Conservation (phyloP, 495 filamentous ascomycete genomes). For the Entonaema liquescens region DNA sequence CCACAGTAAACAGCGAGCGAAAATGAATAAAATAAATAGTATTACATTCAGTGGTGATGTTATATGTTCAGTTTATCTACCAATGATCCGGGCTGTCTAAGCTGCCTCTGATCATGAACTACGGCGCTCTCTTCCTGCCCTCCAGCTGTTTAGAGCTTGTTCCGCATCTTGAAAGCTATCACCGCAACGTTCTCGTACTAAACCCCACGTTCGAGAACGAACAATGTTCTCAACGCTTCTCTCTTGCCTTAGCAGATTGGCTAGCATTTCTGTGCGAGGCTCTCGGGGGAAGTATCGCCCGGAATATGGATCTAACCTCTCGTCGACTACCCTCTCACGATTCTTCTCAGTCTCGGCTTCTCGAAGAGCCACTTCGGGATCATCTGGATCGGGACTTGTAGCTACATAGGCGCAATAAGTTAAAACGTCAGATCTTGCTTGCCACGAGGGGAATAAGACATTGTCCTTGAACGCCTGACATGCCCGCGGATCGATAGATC, state of each 20-base stretch:
- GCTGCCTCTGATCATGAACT: conserved; percentile 4
- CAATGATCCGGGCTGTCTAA: neutral
- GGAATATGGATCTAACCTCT: conserved; percentile 92
- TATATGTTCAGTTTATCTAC: neutral
- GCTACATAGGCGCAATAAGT: conserved; percentile 92
- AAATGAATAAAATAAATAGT: too few species aligned
- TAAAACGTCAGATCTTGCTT: conserved; percentile 82
- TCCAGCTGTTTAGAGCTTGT: conserved; percentile 64
- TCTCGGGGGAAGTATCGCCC: conserved; percentile 85
- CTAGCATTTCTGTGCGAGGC: conserved; percentile 82
- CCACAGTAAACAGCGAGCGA: too few species aligned
- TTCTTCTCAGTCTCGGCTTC: conserved; percentile 74
- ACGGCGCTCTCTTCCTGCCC: conserved; percentile 33
- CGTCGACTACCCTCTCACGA: conserved; percentile 81
- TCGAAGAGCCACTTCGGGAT: conserved; percentile 78
- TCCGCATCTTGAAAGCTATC: conserved; percentile 66
- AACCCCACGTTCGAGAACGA: conserved; percentile 79
- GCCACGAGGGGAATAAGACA: conserved; percentile 90
- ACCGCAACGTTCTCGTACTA: conserved; percentile 83
- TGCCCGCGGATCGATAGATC: conserved; percentile 63
- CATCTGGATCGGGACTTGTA: conserved; percentile 84
- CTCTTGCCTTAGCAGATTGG: conserved; percentile 81
- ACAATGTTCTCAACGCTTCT: conserved; percentile 88
- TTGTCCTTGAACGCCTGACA: conserved; percentile 80
- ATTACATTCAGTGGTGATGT: neutral